Base-by-base conservation (phyloP, 495 filamentous ascomycete genomes). In the Polyplosphaeria fusca region DNA sequence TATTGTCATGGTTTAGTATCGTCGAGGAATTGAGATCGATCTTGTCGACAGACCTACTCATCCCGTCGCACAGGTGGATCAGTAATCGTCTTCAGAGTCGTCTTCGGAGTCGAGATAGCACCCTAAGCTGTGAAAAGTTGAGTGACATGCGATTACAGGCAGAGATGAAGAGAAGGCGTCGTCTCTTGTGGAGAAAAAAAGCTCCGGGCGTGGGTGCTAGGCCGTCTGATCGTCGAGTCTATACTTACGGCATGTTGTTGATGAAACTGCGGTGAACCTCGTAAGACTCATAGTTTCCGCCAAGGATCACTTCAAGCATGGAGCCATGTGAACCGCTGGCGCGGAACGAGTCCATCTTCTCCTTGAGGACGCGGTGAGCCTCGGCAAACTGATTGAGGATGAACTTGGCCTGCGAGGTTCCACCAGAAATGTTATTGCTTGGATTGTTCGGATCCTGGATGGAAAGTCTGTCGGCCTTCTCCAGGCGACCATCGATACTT, bases 381-480 rank as follows among this genome's bases (percentile, higher is more conserved):
- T 82, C 56, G 0, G 76, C 67, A 69, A 97, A 97, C 7, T 72
- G 66, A 4, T 72, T 54, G 39, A 87, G 72, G 30, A 98, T 86
- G 14, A 74, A 65, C 0, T 62, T 26, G 18, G 85, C 84, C 42
- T 86, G 83, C 30, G 70, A 77, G 2, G 89, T 89, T 1, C 89
- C 89, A 12, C 88, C 87, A 1, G 92, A 81, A 13, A 98, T 90
- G 60, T 97, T 90, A 64, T 96, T 96, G 14, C 73, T 71, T 0
- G 78, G 70, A 47, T 86, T 85, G 66, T 97, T 95, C 0, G 93
- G 93, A 67, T 98, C 94, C 48, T 91, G 82, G 56, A 97, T 94
- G 2, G 79, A 83, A 5, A 96, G 73, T 19, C 79, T 76, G 44
- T 76, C 70, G 24, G 74, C 69, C 47, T 77, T 74, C 52, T 82